phyloP scores from a whole-genome alignment of 2,329 filamentous ascomycete genomes.

The Pseudocercospora crystallina region DNA sequence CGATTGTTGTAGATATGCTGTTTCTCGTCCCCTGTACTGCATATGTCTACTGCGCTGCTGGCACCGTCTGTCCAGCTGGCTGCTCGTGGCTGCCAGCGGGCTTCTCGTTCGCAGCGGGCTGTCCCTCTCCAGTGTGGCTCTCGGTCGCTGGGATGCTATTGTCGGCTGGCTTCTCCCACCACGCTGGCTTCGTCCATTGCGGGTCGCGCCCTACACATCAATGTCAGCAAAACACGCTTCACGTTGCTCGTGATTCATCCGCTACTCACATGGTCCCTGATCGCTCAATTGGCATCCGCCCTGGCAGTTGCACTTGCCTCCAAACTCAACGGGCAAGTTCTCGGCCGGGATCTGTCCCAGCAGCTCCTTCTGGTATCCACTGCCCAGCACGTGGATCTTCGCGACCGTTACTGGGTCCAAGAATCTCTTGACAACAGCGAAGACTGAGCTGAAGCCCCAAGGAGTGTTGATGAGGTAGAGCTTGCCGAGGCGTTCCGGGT shows the following conservation, averaged over 20 bases:
- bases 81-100: conserved; percentile 23
- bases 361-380: conserved; percentile 78
- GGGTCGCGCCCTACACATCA: conserved; percentile 57
- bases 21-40: too few relatives aligned
- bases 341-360: conserved; percentile 81
- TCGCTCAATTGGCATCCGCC: conserved; percentile 87
- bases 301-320: conserved; percentile 76
- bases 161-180: conserved; percentile 45
- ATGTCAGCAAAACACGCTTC: conserved; percentile 15
- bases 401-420: conserved; percentile 93
- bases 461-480: conserved; percentile 98
- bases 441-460: conserved; percentile 89
- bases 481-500: conserved; percentile 93
- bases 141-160: conserved; percentile 35
- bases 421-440: conserved; percentile 85
- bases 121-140: conserved; percentile 32
- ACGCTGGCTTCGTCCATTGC: conserved; percentile 62
- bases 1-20: too few relatives aligned
- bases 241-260: background rate
- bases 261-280: conserved; percentile 70
- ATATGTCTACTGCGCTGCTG: conserved; percentile 20
- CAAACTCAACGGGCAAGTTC: conserved; percentile 85
- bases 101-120: conserved; percentile 22
- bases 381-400: conserved; percentile 91
- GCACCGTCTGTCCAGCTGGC: conserved; percentile 26